phyloP scores from a whole-genome alignment of 345 rosid genomes.

The Syzygium oleosum region DNA sequence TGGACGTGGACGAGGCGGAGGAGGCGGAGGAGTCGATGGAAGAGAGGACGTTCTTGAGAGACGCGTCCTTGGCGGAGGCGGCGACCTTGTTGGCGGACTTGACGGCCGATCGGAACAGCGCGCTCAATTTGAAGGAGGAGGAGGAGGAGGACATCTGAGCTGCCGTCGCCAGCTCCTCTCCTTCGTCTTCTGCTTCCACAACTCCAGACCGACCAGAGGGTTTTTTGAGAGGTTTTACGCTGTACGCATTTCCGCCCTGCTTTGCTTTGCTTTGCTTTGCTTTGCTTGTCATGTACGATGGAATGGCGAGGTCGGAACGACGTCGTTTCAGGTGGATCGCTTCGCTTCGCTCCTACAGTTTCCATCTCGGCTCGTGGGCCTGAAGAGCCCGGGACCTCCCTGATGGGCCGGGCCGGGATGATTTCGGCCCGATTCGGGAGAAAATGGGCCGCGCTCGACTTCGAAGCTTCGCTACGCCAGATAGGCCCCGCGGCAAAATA shows the following conservation, averaged over 20 bases:
- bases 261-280: neutral
- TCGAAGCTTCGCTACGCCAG: neutral
- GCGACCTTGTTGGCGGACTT: neutral
- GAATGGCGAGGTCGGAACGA: neutral
- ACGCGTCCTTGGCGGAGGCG: neutral
- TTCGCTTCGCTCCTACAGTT: neutral
- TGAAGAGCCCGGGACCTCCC: neutral
- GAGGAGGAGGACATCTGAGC: slow-evolving; percentile 19
- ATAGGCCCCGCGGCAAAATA: neutral
- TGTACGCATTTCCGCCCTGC: neutral
- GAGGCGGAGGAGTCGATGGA: neutral
- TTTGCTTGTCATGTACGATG: no score
- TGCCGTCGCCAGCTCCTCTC: neutral
- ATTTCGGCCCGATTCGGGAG: neutral
- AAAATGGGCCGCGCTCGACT: neutral
- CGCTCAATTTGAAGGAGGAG: slow-evolving; percentile 8
- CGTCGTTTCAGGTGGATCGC: neutral
- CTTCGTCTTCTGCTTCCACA: neutral
- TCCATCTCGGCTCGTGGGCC: neutral
- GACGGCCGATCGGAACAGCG: slow-evolving; percentile 11
- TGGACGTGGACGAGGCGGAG: neutral
- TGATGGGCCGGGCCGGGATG: neutral
- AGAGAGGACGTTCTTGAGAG: neutral
- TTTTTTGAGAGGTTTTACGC: neutral
- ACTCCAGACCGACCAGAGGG: neutral